Evolutionary conservation across 73 alveolate genomes (phyloP), one percentile per base, ranked within the genome.

Genomic region (Paramecium bursaria): DNA sequence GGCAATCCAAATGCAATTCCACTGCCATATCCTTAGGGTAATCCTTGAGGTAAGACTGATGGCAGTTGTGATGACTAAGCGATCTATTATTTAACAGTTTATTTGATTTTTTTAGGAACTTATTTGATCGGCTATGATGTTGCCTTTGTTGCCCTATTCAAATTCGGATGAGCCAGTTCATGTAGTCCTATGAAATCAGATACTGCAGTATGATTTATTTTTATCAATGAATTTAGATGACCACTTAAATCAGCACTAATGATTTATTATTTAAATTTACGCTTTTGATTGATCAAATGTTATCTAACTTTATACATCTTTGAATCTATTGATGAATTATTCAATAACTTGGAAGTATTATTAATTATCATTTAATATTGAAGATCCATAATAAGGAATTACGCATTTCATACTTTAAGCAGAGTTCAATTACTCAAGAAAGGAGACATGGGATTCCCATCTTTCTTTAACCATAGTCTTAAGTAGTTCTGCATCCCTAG

Each of bases 91-190:
- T n/a, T n/a, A n/a, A n/a, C n/a, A n/a, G n/a, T n/a, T n/a, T n/a
- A n/a, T n/a, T n/a, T n/a, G n/a, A n/a, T n/a, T n/a, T n/a, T n/a
- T n/a, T n/a, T n/a, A n/a, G n/a, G n/a, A n/a, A n/a, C n/a, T n/a
- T n/a, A n/a, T n/a, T n/a, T n/a, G n/a, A n/a, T n/a, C n/a, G n/a
- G n/a, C n/a, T n/a, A n/a, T n/a, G n/a, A n/a, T n/a, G n/a, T n/a
- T n/a, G n/a, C n/a, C n/a, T n/a, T n/a, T n/a, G n/a, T n/a, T n/a
- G n/a, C n/a, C n/a, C n/a, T n/a, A n/a, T n/a, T n/a, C n/a, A n/a
- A n/a, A n/a, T n/a, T n/a, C n/a, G 82, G 60, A 15, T 42, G 82
- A 13, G 82, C 60, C 7, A 67, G 55, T 7, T 39, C 22, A 67
- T 67, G 82, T 3, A 67, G 33, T 0, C 44, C 82, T 67, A 67